Evolutionary conservation across 2,329 filamentous ascomycete genomes (phyloP).

Genomic region (Trichophaea hybrida): DNA sequence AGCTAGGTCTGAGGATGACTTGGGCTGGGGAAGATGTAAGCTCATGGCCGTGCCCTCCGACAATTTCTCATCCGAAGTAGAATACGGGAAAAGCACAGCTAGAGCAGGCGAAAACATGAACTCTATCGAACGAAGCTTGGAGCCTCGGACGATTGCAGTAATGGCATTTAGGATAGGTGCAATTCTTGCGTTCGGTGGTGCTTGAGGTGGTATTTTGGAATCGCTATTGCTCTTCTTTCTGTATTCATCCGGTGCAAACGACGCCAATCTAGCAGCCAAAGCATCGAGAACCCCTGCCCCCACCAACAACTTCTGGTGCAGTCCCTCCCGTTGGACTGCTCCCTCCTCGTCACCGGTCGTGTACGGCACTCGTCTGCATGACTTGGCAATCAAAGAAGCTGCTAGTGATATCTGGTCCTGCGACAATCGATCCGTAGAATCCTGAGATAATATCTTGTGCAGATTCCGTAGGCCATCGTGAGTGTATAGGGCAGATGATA

Average conservation of each 20-base stretch:
- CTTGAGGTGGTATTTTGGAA: constrained; percentile 46
- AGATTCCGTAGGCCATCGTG: constrained; percentile 41
- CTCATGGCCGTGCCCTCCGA: constrained; percentile 7
- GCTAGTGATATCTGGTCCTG: constrained; percentile 50
- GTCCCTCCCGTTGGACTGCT: constrained; percentile 44
- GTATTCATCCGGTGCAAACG: constrained; percentile 45
- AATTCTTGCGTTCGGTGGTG: constrained; percentile 45
- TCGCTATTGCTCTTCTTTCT: constrained; percentile 30
- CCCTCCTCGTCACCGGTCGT: neutral
- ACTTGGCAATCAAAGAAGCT: constrained; percentile 38
- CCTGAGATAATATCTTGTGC: constrained; percentile 48
- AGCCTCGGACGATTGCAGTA: constrained; percentile 60
- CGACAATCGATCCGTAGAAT: constrained; percentile 38
- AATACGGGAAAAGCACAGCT: constrained; percentile 13
- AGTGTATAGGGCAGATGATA: constrained; percentile 33
- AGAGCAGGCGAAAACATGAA: constrained; percentile 43
- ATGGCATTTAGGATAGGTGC: constrained; percentile 63
- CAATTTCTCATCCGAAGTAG: neutral
- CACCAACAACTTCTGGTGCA: constrained; percentile 58
- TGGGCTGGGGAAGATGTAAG: constrained; percentile 19
- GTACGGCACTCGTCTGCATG: constrained; percentile 16
- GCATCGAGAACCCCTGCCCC: constrained; percentile 63
- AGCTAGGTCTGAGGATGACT: constrained; percentile 10
- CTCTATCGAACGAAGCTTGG: constrained; percentile 50
- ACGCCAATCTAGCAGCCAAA: constrained; percentile 58